phyloP scores from a whole-genome alignment of 805 yeast genomes.

The Ogataea kodamae region DNA sequence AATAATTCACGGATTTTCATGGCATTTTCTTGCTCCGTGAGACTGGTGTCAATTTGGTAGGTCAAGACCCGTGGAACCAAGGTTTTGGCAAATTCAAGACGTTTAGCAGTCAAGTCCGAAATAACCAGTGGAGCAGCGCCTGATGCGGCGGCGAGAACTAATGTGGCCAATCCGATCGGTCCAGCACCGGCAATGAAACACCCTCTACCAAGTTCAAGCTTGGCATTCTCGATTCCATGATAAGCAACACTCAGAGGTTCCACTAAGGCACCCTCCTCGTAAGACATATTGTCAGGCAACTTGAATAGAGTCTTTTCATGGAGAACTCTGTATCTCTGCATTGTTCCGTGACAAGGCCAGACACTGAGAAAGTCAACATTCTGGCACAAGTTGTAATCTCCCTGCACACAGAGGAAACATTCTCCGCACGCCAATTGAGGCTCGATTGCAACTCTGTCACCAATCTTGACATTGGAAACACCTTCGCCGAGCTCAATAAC shows the following conservation, averaged over 20 bases:
- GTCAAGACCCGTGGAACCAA: slow-evolving; percentile 47
- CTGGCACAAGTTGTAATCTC: slow-evolving; percentile 40
- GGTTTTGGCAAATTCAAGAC: slow-evolving; percentile 44
- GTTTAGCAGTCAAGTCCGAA: slow-evolving; percentile 43
- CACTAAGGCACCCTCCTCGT: slow-evolving; percentile 51
- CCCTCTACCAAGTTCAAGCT: slow-evolving; percentile 45
- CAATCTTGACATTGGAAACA: slow-evolving; percentile 42
- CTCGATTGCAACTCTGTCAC: slow-evolving; percentile 48
- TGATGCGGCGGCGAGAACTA: slow-evolving; percentile 46
- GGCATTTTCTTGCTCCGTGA: slow-evolving; percentile 37
- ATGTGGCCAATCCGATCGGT: slow-evolving; percentile 54
- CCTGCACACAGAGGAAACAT: slow-evolving; percentile 37
- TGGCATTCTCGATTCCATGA: slow-evolving; percentile 47
- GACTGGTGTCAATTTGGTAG: slow-evolving; percentile 37
- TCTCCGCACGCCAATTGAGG: slow-evolving; percentile 52
- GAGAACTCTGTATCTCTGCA: slow-evolving; percentile 38
- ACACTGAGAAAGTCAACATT: slow-evolving; percentile 38
- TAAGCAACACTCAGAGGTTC: slow-evolving; percentile 56
- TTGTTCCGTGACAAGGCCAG: slow-evolving; percentile 37
- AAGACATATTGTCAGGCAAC: slow-evolving; percentile 42
- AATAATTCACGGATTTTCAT: slow-evolving; percentile 33
- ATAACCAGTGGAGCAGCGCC: slow-evolving; percentile 52
- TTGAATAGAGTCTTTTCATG: slow-evolving; percentile 34
- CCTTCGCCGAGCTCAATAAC: slow-evolving; percentile 46
- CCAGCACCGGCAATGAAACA: slow-evolving; percentile 52